Percentiles rank a stretch among this genome's conserved stretches.
Conservation (phyloP, 768 basidiomycete species). For the Rhodotorula babjevae region DNA sequence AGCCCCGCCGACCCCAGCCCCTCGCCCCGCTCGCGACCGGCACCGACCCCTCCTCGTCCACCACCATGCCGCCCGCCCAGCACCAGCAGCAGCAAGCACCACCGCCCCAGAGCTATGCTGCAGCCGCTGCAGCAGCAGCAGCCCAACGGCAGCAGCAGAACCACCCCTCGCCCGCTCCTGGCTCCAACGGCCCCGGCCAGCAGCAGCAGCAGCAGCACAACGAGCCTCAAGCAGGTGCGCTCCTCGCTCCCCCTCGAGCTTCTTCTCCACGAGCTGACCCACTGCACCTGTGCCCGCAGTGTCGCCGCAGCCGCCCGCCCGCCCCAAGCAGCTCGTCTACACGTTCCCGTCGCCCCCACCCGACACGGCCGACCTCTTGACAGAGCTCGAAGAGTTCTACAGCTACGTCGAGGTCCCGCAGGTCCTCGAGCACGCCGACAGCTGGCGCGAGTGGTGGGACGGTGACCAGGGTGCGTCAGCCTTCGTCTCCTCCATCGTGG, state of each 20-base stretch:
- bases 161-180: background rate
- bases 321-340: conserved; percentile 34
- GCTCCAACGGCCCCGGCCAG: too few relatives aligned
- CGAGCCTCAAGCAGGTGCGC: background rate
- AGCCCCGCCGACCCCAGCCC: background rate
- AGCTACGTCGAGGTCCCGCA: conserved; percentile 93
- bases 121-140: background rate
- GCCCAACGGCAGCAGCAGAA: background rate
- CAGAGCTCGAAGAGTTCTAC: conserved; percentile 96
- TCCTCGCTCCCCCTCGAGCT: too few relatives aligned
- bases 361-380: conserved; percentile 91
- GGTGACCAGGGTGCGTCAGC: conserved; percentile 24
- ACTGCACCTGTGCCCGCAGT: too few relatives aligned
- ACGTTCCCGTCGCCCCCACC: conserved; percentile 40
- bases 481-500: conserved; percentile 5
- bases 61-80: background rate
- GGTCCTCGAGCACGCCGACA: conserved; percentile 51
- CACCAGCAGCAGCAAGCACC: background rate
- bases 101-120: conserved; percentile 5
- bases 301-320: conserved; percentile 1
- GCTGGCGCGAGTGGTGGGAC: conserved; percentile 26
- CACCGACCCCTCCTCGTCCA: background rate
- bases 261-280: background rate
- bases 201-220: background rate
- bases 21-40: background rate